Evolutionary conservation across 352 stramenopile species (phyloP).

Genomic region (Poterioochromonas sp.): DNA sequence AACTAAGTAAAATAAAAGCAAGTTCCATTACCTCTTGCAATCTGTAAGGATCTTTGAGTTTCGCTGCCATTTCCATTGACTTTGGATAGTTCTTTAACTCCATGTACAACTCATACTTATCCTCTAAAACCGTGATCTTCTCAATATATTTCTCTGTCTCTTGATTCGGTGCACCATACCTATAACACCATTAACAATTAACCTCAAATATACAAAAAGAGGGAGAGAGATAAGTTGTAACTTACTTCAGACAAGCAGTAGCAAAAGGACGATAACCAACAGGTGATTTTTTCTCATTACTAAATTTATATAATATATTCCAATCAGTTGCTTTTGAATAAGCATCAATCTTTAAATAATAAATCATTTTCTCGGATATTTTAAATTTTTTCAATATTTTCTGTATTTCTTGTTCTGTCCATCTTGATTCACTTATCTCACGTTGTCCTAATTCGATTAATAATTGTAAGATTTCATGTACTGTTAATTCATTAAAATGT

Average conservation of each 20-base stretch:
- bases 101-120: conserved; percentile 37
- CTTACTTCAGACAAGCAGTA: conserved; percentile 41
- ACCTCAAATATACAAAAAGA: too few relatives aligned
- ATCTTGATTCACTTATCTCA: background rate
- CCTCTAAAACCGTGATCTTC: conserved; percentile 12
- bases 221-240: background rate
- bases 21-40: conserved; percentile 37
- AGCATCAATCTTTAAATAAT: conserved; percentile 45
- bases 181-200: background rate
- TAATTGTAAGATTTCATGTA: conserved; percentile 70
- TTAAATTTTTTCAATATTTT: conserved; percentile 39
- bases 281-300: conserved; percentile 43
- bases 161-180: background rate
- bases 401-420: background rate
- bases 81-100: conserved; percentile 43
- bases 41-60: conserved; percentile 40
- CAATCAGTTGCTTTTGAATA: conserved; percentile 64
- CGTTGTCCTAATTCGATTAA: conserved; percentile 47
- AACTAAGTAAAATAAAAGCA: too few relatives aligned
- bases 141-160: conserved; percentile 25
- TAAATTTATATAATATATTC: conserved; percentile 55
- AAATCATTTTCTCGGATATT: conserved; percentile 75
- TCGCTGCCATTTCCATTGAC: conserved; percentile 40
- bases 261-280: conserved; percentile 48
- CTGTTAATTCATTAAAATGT: conserved; percentile 54